Base-by-base conservation (phyloP, 2,329 filamentous ascomycete genomes). In the Fusarium sp. region DNA sequence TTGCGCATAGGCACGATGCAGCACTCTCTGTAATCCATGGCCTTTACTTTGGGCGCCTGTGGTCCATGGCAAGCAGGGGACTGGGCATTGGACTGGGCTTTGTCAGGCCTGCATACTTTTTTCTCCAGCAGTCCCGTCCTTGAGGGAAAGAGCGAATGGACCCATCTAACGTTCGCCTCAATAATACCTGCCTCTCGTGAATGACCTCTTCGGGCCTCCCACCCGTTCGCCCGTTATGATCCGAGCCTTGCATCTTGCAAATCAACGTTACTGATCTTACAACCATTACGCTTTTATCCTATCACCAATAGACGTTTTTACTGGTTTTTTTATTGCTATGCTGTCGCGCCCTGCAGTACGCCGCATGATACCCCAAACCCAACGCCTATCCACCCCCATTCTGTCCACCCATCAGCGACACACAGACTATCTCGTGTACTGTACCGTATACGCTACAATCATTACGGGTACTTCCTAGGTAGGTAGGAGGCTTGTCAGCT, bases 191-290 rank as follows among this genome's bases (percentile, higher is more conserved):
- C 61, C 61, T 67, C 64, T 69, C 65, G 58, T 73, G 53, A 76
- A 77, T 76, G 75, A 74, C 75, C 71, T 77, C 68, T 70, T 65
- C 65, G 64, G 62, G 66, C 71, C 65, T 75, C 76, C 74, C 74
- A 74, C 77, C 74, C 69, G 72, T 76, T 75, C 70, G 74, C 74
- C 72, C 71, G 72, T 72, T 71, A 71, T 73, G 74, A 74, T 72
- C 73, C 70, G 70, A 74, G 66, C 66, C 72, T 68, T 77, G 73
- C 75, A 76, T 76, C 67, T 70, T 63, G 59, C 74, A 72, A 73
- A 74, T 64, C 75, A 72, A 57, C 51, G 57, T 60, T 62, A 54
- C 55, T 72, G 67, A 67, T 52, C 62, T 69, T 55, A 54, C 70
- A 70, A 62, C 58, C 57, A 64, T 58, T 55, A 51, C 54, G 59